These are phyloP conservation scores for Plasmopara viticola DNA, from an alignment of 352 stramenopile species.

Conservation along the genomic window DNA sequence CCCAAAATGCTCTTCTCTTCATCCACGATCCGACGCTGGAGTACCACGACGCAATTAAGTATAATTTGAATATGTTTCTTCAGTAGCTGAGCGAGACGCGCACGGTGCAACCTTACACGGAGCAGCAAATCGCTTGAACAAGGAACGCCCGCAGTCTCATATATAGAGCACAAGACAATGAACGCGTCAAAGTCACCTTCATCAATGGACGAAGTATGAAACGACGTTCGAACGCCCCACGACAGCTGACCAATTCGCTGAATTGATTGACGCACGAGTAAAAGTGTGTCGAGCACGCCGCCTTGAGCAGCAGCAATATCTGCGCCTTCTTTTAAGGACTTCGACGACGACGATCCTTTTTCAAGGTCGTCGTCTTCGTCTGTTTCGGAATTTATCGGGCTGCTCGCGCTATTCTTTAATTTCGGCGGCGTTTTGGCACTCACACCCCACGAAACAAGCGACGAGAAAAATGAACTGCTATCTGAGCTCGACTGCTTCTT, in stretches of 20 bases:
- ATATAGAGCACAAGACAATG: conserved; percentile 83
- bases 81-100: conserved; percentile 56
- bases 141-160: conserved; percentile 50
- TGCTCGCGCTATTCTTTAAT: conserved; percentile 23
- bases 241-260: conserved; percentile 77
- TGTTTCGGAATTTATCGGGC: conserved; percentile 69
- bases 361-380: conserved; percentile 70
- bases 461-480: conserved; percentile 30
- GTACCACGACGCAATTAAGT: conserved; percentile 61
- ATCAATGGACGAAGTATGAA: conserved; percentile 77
- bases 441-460: conserved; percentile 61
- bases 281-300: conserved; percentile 65
- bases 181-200: conserved; percentile 81
- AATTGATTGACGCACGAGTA: conserved; percentile 82
- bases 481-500: conserved; percentile 31
- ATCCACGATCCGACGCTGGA: conserved; percentile 69
- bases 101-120: conserved; percentile 65
- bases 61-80: conserved; percentile 70
- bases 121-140: conserved; percentile 68
- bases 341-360: conserved; percentile 49
- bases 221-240: conserved; percentile 78
- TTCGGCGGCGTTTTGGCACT: conserved; percentile 39
- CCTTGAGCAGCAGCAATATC: conserved; percentile 49
- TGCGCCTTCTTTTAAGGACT: conserved; percentile 44
- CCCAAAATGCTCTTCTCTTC: conserved; percentile 73